Evolutionary conservation across 208 protist species (phyloP), one percentile per base, ranked within the genome.

Genomic region (Trypanosomatidae sp.): DNA sequence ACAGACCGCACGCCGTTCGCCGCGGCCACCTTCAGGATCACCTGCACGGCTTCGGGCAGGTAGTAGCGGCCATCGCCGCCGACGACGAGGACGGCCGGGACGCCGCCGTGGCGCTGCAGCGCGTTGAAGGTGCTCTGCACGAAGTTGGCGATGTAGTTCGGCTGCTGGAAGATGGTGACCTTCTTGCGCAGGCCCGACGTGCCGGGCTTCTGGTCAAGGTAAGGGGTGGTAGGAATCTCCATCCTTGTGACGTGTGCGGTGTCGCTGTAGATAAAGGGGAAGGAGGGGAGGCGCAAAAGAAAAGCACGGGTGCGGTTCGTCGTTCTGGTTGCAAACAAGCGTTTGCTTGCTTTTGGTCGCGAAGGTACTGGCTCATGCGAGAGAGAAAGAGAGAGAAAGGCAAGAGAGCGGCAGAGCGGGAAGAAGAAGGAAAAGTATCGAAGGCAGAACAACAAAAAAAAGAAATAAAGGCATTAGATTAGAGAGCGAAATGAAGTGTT

Each of bases 21-120:
- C 19, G 92, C 91, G 22, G 97, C 91, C 56, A 99, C 94, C 70
- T 89, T 79, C 43, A 99, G 75, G 73, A 99, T 99, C 22, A 93
- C 91, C 80, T 99, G 96, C 64, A 98, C 85, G 7, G 96, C 98
- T 67, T 98, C 83, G 3, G 74, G 59, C 52, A 95, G 88, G 77
- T 92, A 98, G 85, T 97, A 99, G 52, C 98, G 90, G 17, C 98
- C 99, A 83, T 99, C 98, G 73, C 98, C 99, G 69, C 97, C 97
- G 30, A 99, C 74, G 25, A 99, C 93, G 1, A 99, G 74, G 1
- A 91, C 91, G 10, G 84, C 76, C 15, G 88, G 85, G 43, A 90
- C 74, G 62, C 52, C 74, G 56, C 77, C 77, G 49, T 86, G 59
- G n/a, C 77, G 76, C 60, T 71, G 74, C 12, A 99, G 73, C 19